phyloP scores from a whole-genome alignment of 2,329 filamentous ascomycete species.

The Neopestalotiopsis rosae region DNA sequence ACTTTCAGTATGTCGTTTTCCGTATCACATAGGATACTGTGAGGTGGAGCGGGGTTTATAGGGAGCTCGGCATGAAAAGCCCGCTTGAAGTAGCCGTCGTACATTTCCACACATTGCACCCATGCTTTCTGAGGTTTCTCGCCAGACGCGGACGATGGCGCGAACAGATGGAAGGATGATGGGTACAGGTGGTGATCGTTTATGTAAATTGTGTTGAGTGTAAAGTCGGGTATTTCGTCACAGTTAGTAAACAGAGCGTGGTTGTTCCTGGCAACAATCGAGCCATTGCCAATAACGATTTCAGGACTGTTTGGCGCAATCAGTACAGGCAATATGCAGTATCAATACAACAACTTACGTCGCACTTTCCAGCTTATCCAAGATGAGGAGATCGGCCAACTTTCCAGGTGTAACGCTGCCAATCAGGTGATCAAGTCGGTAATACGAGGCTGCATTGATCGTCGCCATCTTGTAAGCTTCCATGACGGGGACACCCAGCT shows the following conservation, averaged over 20 bases:
- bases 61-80: slow-evolving; percentile 28
- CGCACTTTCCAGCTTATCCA: slow-evolving; percentile 23
- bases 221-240: slow-evolving; percentile 26
- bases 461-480: slow-evolving; percentile 29
- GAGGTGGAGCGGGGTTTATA: slow-evolving; percentile 23
- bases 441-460: slow-evolving; percentile 27
- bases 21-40: slow-evolving; percentile 35
- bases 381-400: slow-evolving; percentile 25
- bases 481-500: slow-evolving; percentile 23
- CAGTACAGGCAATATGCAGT: neutral
- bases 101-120: slow-evolving; percentile 32
- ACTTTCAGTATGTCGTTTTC: slow-evolving; percentile 33
- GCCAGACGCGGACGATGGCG: neutral
- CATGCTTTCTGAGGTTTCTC: slow-evolving; percentile 18
- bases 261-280: slow-evolving; percentile 25
- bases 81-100: slow-evolving; percentile 32
- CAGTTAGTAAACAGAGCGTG: slow-evolving; percentile 27
- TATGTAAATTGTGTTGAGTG: slow-evolving; percentile 25
- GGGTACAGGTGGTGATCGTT: slow-evolving; percentile 17
- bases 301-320: slow-evolving; percentile 18
- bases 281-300: slow-evolving; percentile 29
- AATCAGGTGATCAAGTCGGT: slow-evolving; percentile 27
- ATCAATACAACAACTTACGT: slow-evolving; percentile 12
- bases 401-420: slow-evolving; percentile 29
- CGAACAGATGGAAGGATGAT: slow-evolving; percentile 21